Conservation (phyloP, 1,139 yeast genomes). For the Geotrichum fermentans region DNA sequence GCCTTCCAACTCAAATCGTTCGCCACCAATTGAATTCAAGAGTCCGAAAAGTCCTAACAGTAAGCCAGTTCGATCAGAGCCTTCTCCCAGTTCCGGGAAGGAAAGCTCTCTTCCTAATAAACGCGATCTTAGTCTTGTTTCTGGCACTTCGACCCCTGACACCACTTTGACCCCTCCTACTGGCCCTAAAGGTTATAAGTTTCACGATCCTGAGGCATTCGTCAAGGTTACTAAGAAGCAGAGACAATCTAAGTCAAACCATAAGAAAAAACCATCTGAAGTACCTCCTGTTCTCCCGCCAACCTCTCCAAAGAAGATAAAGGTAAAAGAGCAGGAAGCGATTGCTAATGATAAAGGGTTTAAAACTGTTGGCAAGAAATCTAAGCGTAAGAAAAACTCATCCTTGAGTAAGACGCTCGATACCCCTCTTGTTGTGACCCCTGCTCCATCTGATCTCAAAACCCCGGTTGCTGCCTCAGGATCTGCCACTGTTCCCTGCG, state of each 20-base stretch:
- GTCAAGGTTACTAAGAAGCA: conserved; percentile 6
- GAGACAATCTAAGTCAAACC: conserved; percentile 1
- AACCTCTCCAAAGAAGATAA: background rate
- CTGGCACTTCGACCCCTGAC: background rate
- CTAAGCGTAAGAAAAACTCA: conserved; percentile 8
- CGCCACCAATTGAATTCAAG: background rate
- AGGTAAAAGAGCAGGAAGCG: background rate
- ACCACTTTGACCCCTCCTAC: background rate
- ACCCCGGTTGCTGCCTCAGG: background rate
- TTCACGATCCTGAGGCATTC: background rate
- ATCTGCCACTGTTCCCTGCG: background rate
- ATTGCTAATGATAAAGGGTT: conserved; percentile 7
- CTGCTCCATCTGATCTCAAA: background rate
- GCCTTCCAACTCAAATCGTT: too few species aligned
- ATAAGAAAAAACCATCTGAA: conserved; percentile 9
- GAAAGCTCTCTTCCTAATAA: background rate
- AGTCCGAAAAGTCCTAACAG: too few species aligned
- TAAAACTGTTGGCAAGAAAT: conserved; percentile 10
- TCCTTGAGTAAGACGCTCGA: background rate
- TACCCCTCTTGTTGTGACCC: background rate
- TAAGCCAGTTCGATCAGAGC: background rate
- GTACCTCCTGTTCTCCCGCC: background rate
- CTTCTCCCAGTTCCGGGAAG: too few species aligned
- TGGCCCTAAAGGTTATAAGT: background rate
- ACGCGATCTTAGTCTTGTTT: background rate